Evolutionary conservation across 1,139 yeast species (phyloP).

Genomic region (Yamadazyma friedrichii): DNA sequence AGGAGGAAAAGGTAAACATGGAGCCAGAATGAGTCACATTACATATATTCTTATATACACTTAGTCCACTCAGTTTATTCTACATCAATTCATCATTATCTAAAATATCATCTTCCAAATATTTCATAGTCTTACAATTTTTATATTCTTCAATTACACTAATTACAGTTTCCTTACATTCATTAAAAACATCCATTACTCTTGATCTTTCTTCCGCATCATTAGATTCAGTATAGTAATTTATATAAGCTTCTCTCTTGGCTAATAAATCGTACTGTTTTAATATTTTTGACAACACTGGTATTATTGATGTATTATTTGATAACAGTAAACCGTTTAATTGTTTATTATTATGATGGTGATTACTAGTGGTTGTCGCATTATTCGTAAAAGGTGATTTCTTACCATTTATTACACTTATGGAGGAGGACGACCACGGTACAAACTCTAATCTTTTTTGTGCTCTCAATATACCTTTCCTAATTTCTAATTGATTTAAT

Average conservation of each 20-base stretch:
- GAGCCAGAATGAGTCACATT: no score
- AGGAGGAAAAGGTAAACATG: no score
- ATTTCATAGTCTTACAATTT: constrained; percentile 54
- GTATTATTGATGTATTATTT: constrained; percentile 70
- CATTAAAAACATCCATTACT: constrained; percentile 75
- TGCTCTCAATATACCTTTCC: constrained; percentile 75
- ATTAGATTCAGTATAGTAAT: constrained; percentile 62
- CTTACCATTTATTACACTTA: constrained; percentile 76
- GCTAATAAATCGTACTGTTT: constrained; percentile 80
- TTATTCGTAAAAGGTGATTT: constrained; percentile 59
- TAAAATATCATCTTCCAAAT: constrained; percentile 41
- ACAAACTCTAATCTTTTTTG: constrained; percentile 79
- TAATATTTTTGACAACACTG: constrained; percentile 64
- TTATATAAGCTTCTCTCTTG: constrained; percentile 80
- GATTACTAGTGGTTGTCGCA: constrained; percentile 8
- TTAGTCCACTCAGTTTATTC: background rate
- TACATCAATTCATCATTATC: constrained; percentile 9
- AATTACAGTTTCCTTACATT: constrained; percentile 71
- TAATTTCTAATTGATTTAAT: constrained; percentile 70
- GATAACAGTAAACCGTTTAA: constrained; percentile 76
- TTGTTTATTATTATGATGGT: constrained; percentile 16
- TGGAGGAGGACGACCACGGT: constrained; percentile 82
- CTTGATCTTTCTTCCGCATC: constrained; percentile 40
- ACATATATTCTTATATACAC: no score
- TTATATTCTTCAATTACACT: constrained; percentile 72